Evolutionary conservation across 208 protist genomes (phyloP).

Genomic region (Jaenimonas drosophilae): DNA sequence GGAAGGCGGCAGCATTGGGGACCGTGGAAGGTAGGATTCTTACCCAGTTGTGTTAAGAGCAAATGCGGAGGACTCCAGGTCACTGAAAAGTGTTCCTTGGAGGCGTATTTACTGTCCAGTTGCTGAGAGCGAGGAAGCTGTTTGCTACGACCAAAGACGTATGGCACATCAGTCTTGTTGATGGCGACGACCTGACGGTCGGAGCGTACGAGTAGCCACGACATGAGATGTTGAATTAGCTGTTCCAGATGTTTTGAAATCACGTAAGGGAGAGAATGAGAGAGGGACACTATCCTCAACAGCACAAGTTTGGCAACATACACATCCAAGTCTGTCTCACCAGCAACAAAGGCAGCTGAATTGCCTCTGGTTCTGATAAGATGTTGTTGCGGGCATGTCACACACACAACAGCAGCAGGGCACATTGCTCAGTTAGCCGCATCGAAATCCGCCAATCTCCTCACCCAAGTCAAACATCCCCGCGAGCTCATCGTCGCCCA

Average conservation of each 20-base stretch:
- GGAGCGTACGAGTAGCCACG: constrained; percentile 51
- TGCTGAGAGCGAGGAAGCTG: constrained; percentile 32
- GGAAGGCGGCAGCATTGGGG: constrained; percentile 13
- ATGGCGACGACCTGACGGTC: constrained; percentile 36
- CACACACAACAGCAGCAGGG: not conserved
- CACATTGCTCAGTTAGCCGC: constrained; percentile 3
- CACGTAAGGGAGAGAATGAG: not conserved
- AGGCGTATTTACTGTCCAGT: constrained; percentile 46
- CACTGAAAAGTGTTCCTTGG: constrained; percentile 44
- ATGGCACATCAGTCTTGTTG: constrained; percentile 15
- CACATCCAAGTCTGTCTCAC: not conserved
- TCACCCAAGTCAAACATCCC: constrained; percentile 51
- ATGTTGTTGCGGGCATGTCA: not conserved
- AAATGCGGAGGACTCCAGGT: constrained; percentile 28
- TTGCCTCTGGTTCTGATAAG: not conserved
- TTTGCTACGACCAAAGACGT: constrained; percentile 34
- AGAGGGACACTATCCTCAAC: no score
- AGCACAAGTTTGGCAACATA: no score
- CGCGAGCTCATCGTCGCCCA: constrained; percentile 13
- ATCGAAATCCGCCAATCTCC: constrained; percentile 49
- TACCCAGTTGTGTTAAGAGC: constrained; percentile 26
- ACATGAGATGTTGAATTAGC: no score
- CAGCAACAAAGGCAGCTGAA: not conserved
- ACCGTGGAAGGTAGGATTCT: constrained; percentile 62
- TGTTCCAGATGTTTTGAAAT: no score